A percentile compares a stretch with the other conserved stretches of the same genome.
Conservation (phyloP, 345 rosid genomes). For the Syzygium aqueum region DNA sequence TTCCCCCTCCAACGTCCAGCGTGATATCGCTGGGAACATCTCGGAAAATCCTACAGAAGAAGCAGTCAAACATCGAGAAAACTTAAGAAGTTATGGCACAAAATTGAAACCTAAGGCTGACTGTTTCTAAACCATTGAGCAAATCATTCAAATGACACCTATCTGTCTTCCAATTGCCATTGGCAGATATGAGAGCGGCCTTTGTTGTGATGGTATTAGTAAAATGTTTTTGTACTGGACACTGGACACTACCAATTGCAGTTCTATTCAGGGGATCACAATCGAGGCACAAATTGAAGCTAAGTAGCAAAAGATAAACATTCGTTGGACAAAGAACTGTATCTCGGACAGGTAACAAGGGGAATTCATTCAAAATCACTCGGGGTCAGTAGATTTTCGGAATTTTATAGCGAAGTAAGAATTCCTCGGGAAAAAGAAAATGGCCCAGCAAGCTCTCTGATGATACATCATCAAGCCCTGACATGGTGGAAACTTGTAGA, state of each 20-base stretch:
- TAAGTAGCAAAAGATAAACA: not conserved
- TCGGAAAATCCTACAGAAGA: slow-evolving; percentile 68
- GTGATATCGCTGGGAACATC: slow-evolving; percentile 92
- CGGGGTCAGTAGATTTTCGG: not conserved
- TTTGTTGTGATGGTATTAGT: not conserved
- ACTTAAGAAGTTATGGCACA: not conserved
- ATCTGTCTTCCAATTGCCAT: not conserved
- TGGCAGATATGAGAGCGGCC: not conserved
- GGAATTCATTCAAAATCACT: not conserved
- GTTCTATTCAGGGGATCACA: not conserved
- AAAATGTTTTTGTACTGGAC: not conserved
- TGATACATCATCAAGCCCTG: not conserved
- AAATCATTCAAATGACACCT: not conserved
- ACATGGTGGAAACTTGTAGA: not conserved
- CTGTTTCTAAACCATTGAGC: not conserved
- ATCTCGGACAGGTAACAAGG: not conserved
- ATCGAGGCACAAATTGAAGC: not conserved
- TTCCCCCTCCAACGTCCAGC: slow-evolving; percentile 70
- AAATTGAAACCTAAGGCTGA: not conserved
- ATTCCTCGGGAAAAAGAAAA: not conserved
- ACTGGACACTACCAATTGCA: not conserved
- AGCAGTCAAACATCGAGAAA: not conserved
- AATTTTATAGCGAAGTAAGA: not conserved
- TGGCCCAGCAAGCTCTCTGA: not conserved
- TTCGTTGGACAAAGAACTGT: not conserved